Evolutionary conservation across 805 yeast species (phyloP).

Genomic region (Candida odintsovae): DNA sequence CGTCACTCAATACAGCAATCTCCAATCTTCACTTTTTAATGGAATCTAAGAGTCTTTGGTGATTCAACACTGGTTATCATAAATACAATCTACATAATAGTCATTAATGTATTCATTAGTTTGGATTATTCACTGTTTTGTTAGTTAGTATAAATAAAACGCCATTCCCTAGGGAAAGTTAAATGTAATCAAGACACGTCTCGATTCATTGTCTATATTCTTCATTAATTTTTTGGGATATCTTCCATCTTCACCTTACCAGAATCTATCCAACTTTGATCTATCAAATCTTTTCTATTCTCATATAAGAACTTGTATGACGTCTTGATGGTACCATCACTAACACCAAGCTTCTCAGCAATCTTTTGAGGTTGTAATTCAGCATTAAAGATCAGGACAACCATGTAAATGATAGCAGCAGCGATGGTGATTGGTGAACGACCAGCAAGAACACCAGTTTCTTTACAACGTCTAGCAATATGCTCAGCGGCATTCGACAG

Average conservation of each 20-base stretch:
- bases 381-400: conserved; percentile 80
- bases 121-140: not conserved
- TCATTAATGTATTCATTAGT: too few species aligned
- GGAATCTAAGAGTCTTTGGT: too few species aligned
- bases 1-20: too few species aligned
- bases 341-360: conserved; percentile 90
- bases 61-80: too few species aligned
- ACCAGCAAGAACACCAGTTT: conserved; percentile 91
- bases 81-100: too few species aligned
- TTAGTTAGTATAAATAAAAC: not conserved
- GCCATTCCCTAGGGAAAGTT: too few species aligned
- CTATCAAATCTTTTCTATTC: conserved; percentile 65
- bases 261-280: conserved; percentile 67
- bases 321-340: conserved; percentile 95
- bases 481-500: conserved; percentile 90
- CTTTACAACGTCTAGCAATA: conserved; percentile 85
- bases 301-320: conserved; percentile 79
- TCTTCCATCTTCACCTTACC: conserved; percentile 54
- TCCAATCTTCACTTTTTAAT: too few species aligned
- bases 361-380: conserved; percentile 73
- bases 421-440: conserved; percentile 96
- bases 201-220: not conserved
- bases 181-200: not conserved
- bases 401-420: conserved; percentile 94
- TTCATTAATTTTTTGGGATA: conserved; percentile 13